Conservation (phyloP, 306 rosid genomes). For the Glycyrrhiza uralensis region DNA sequence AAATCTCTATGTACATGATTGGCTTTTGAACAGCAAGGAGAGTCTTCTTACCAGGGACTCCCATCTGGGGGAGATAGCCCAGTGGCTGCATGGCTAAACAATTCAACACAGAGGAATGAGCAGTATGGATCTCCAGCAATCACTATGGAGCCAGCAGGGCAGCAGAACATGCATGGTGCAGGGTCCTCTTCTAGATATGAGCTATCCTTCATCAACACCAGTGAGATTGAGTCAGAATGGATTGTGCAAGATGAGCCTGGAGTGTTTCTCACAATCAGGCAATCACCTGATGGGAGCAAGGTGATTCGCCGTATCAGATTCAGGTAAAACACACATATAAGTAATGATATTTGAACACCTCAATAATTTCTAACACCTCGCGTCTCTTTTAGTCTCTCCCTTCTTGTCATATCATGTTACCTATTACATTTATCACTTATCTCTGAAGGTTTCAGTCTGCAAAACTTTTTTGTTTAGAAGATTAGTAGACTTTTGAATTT, state of each 20-base stretch:
- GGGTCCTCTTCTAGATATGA: slow-evolving; percentile 69
- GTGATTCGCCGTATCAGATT: slow-evolving; percentile 89
- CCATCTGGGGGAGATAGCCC: slow-evolving; percentile 61
- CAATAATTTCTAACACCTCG: too few relatives aligned
- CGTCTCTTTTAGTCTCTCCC: too few relatives aligned
- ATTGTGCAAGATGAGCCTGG: slow-evolving; percentile 89
- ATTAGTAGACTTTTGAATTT: not conserved
- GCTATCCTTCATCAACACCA: slow-evolving; percentile 71
- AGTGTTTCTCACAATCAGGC: slow-evolving; percentile 75
- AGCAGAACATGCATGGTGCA: slow-evolving; percentile 16
- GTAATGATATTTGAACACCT: too few relatives aligned
- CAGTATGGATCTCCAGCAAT: not conserved
- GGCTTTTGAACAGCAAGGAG: slow-evolving; percentile 43
- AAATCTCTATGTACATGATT: not conserved
- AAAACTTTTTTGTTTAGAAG: too few relatives aligned
- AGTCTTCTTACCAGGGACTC: slow-evolving; percentile 50
- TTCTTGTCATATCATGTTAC: too few relatives aligned
- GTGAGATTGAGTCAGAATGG: slow-evolving; percentile 82
- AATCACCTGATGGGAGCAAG: slow-evolving; percentile 69
- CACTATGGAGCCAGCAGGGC: slow-evolving; percentile 27
- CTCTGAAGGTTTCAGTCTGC: too few relatives aligned
- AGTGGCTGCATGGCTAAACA: slow-evolving; percentile 39
- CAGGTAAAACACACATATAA: slow-evolving; percentile 81
- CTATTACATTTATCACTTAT: too few relatives aligned
- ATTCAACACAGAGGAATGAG: slow-evolving; percentile 40